Evolutionary conservation across 441 rosid species (phyloP).

Genomic region (Sinapis alba): DNA sequence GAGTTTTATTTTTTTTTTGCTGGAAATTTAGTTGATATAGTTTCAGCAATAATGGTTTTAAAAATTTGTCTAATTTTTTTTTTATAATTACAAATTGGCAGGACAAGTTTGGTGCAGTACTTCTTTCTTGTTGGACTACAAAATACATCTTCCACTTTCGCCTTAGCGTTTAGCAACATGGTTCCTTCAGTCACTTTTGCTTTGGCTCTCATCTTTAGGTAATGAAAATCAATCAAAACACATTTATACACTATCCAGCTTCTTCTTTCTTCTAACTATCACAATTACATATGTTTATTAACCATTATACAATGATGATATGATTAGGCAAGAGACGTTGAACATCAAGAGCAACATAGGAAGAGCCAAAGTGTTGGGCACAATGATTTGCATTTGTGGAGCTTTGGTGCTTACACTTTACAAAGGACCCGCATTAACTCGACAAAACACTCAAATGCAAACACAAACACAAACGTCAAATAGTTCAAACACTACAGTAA

Average conservation of each 20-base stretch:
- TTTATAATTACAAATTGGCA: slow-evolving; percentile 10
- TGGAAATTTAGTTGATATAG: neutral
- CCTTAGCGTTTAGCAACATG: slow-evolving; percentile 59
- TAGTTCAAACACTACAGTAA: slow-evolving; percentile 11
- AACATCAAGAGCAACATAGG: slow-evolving; percentile 48
- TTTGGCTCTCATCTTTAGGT: slow-evolving; percentile 57
- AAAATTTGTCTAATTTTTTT: neutral
- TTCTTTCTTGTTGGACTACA: slow-evolving; percentile 59
- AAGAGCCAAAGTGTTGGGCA: slow-evolving; percentile 52
- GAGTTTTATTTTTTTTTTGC: no score
- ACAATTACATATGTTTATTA: neutral
- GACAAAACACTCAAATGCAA: slow-evolving; percentile 20
- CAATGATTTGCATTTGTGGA: slow-evolving; percentile 54
- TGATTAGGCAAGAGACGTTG: slow-evolving; percentile 48
- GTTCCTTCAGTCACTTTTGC: slow-evolving; percentile 57
- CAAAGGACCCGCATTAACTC: slow-evolving; percentile 49
- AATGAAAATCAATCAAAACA: slow-evolving; percentile 14
- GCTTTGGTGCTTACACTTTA: slow-evolving; percentile 52
- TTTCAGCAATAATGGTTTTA: neutral
- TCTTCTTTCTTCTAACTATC: neutral
- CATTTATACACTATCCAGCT: neutral
- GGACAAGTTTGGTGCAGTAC: slow-evolving; percentile 56
- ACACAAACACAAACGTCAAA: slow-evolving; percentile 13
- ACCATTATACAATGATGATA: neutral
- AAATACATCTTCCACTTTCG: slow-evolving; percentile 56